Evolutionary conservation across 164 flowering plant species (phyloP).

Genomic region (Chloranthus sessilifolius): DNA sequence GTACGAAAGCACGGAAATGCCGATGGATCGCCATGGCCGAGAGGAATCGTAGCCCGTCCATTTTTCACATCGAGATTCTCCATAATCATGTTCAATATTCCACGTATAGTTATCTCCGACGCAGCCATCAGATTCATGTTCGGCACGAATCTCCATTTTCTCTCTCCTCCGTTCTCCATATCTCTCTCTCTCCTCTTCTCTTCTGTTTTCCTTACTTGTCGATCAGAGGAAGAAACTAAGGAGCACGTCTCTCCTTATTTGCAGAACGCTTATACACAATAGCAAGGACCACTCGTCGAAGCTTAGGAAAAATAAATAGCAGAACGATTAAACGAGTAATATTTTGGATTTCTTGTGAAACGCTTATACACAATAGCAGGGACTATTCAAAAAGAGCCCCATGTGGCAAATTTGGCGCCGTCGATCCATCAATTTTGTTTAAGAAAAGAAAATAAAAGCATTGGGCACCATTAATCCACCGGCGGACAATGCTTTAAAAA

Average conservation of each 20-base stretch:
- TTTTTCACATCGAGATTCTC: conserved; percentile 15
- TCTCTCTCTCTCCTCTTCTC: not conserved
- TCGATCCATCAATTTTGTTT: too few relatives aligned
- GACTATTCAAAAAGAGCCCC: too few relatives aligned
- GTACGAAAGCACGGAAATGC: conserved; percentile 32
- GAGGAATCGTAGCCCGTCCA: conserved; percentile 19
- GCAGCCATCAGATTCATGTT: conserved; percentile 19
- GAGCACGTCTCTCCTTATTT: not conserved
- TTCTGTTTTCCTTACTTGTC: not conserved
- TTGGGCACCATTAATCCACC: too few relatives aligned
- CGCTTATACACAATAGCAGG: too few relatives aligned
- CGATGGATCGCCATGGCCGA: conserved; percentile 46
- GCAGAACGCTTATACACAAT: too few relatives aligned
- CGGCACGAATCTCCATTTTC: conserved; percentile 23
- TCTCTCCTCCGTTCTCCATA: conserved; percentile 9
- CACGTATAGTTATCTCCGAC: conserved; percentile 17
- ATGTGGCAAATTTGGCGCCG: too few relatives aligned
- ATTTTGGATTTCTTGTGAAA: too few relatives aligned
- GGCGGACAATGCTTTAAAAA: too few relatives aligned
- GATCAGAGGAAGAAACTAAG: not conserved
- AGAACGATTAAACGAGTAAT: too few relatives aligned
- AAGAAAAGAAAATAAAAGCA: too few relatives aligned
- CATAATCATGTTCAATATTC: conserved; percentile 17
- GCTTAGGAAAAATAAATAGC: too few relatives aligned
- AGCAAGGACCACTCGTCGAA: too few relatives aligned